Conservation (phyloP, 345 rosid genomes). For the Dimocarpus longan region DNA sequence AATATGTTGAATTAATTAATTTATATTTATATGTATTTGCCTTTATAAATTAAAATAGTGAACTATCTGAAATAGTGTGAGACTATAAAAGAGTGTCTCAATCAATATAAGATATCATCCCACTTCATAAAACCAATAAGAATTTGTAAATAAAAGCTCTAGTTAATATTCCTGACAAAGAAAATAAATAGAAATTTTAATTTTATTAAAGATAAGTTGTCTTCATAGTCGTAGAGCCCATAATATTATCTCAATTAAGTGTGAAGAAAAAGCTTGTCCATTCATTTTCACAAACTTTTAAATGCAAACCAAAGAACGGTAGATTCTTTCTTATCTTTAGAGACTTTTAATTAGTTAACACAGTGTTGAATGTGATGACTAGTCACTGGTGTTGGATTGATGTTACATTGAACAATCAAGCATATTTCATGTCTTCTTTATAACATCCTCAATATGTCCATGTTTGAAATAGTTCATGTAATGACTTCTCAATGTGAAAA, state of each 20-base stretch:
- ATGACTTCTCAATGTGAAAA: conserved; percentile 13
- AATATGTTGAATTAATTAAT: no score
- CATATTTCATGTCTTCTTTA: background rate
- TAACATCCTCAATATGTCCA: background rate
- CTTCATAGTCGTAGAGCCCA: no score
- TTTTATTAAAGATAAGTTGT: no score
- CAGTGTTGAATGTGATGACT: background rate
- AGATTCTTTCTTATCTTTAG: conserved; percentile 4
- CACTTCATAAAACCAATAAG: no score
- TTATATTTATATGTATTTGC: no score
- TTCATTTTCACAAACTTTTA: background rate
- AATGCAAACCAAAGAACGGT: background rate
- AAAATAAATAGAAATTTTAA: no score
- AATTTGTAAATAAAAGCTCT: no score
- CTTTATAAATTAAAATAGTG: no score
- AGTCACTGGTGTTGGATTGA: conserved; percentile 1
- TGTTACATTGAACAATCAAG: background rate
- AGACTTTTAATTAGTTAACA: background rate
- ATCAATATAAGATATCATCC: no score
- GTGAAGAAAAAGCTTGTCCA: background rate
- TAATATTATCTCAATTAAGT: background rate
- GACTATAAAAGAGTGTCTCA: no score
- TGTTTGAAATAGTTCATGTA: background rate
- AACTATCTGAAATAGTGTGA: no score
- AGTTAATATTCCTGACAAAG: no score